phyloP scores from a whole-genome alignment of 2,329 filamentous ascomycete genomes.

The Lasiodiplodia hormozganensis region DNA sequence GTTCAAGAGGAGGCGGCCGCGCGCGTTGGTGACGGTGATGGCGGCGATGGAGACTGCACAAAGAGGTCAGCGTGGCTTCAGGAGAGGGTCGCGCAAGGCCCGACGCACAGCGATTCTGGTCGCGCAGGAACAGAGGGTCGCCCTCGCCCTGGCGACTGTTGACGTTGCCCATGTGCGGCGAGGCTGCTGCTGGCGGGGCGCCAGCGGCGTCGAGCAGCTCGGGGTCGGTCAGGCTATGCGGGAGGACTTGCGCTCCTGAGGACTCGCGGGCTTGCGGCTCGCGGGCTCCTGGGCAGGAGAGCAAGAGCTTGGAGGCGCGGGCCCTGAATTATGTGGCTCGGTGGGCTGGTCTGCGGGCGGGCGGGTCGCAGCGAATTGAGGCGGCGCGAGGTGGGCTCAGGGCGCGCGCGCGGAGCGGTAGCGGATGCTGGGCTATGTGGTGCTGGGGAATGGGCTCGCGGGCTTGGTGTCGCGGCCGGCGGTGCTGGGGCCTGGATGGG shows the following conservation, averaged over 20 bases:
- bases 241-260: slow-evolving; percentile 12
- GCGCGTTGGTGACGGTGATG: slow-evolving; percentile 79
- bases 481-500: slow-evolving; percentile 6
- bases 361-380: slow-evolving; percentile 20
- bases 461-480: not conserved
- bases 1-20: slow-evolving; percentile 77
- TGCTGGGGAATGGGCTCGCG: slow-evolving; percentile 2
- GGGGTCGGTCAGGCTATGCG: slow-evolving; percentile 2
- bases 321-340: not conserved
- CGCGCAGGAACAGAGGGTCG: slow-evolving; percentile 80
- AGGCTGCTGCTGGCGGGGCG: slow-evolving; percentile 26
- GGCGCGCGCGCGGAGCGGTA: slow-evolving; percentile 14
- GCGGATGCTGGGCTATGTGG: slow-evolving; percentile 18
- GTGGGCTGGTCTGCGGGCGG: not conserved
- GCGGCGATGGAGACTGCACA: slow-evolving; percentile 82
- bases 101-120: slow-evolving; percentile 84
- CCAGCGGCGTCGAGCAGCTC: slow-evolving; percentile 13
- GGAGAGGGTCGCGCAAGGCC: slow-evolving; percentile 29
- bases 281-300: slow-evolving; percentile 23
- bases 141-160: slow-evolving; percentile 84
- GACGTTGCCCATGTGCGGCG: slow-evolving; percentile 80
- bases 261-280: slow-evolving; percentile 20
- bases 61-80: slow-evolving; percentile 21
- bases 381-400: slow-evolving; percentile 6
- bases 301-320: slow-evolving; percentile 3